phyloP scores from a whole-genome alignment of 352 stramenopile genomes.

The Phytopythium sindhum region DNA sequence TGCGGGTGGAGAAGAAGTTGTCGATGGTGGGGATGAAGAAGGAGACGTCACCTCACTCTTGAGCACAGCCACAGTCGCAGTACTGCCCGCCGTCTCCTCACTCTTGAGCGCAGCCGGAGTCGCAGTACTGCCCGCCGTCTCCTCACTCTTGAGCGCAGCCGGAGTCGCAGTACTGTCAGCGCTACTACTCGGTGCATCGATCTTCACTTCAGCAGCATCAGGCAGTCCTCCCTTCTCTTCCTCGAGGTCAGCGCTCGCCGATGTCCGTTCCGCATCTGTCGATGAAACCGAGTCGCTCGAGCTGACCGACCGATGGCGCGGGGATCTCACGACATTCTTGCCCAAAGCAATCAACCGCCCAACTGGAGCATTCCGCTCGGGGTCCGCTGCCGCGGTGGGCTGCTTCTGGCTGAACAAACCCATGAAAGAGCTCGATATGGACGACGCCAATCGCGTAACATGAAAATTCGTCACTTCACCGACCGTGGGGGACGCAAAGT shows the following conservation, averaged over 20 bases:
- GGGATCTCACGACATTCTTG: conserved; percentile 35
- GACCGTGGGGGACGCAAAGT: conserved; percentile 77
- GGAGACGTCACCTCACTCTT: neutral
- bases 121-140: neutral
- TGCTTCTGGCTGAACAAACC: conserved; percentile 55
- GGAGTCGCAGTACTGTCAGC: neutral
- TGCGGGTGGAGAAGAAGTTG: neutral
- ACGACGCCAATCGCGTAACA: conserved; percentile 69
- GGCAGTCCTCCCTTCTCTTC: neutral
- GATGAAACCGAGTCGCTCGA: conserved; percentile 1
- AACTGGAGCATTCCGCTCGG: conserved; percentile 43
- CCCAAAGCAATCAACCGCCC: conserved; percentile 63
- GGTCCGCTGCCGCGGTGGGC: conserved; percentile 20
- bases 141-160: neutral
- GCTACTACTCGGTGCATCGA: neutral
- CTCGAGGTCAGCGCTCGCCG: conserved; percentile 4
- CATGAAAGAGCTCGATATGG: conserved; percentile 75
- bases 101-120: neutral
- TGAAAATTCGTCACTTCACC: conserved; percentile 84
- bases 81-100: neutral
- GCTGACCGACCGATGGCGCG: conserved; percentile 13
- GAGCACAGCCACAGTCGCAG: neutral
- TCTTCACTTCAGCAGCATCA: neutral
- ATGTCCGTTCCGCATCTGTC: conserved; percentile 1
- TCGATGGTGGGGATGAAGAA: neutral